Evolutionary conservation across 164 flowering plant species (phyloP).

Genomic region (Magnolia changhungtana): DNA sequence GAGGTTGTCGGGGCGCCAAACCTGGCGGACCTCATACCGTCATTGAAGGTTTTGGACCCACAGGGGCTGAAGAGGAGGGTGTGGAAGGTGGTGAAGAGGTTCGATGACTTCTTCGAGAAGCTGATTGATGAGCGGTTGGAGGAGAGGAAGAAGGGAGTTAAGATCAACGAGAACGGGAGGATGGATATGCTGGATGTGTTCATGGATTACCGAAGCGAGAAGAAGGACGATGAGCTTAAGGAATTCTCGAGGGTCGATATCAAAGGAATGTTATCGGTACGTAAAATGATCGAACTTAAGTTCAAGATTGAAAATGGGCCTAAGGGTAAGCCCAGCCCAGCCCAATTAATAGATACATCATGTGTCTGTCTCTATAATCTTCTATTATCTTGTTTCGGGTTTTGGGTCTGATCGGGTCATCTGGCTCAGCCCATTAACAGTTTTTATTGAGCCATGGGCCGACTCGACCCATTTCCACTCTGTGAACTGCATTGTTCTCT

Average conservation of each 20-base stretch:
- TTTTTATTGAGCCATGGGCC: no score
- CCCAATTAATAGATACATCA: no score
- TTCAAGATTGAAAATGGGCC: no score
- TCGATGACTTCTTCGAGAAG: slow-evolving; percentile 33
- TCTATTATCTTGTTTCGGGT: no score
- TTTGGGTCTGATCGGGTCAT: no score
- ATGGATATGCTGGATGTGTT: slow-evolving; percentile 34
- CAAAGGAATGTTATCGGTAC: slow-evolving; percentile 34
- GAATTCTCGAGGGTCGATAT: slow-evolving; percentile 29
- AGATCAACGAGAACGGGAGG: slow-evolving; percentile 27
- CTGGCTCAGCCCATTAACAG: no score
- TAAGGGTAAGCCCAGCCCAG: no score
- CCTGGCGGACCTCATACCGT: slow-evolving; percentile 30
- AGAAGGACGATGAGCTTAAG: slow-evolving; percentile 28
- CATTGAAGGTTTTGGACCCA: slow-evolving; percentile 27
- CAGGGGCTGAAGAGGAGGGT: slow-evolving; percentile 29
- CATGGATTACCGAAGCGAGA: slow-evolving; percentile 28
- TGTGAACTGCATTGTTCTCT: no score
- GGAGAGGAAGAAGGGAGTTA: slow-evolving; percentile 23
- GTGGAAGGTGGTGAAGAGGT: slow-evolving; percentile 24
- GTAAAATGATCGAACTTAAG: no score
- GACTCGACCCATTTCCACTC: no score
- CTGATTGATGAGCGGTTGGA: slow-evolving; percentile 31
- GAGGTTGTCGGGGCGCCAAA: slow-evolving; percentile 31
- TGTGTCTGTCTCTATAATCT: no score